Evolutionary conservation across 139 green algal species (phyloP), one percentile per base, ranked within the genome.

Genomic region (Tetratostichococcus sp.): DNA sequence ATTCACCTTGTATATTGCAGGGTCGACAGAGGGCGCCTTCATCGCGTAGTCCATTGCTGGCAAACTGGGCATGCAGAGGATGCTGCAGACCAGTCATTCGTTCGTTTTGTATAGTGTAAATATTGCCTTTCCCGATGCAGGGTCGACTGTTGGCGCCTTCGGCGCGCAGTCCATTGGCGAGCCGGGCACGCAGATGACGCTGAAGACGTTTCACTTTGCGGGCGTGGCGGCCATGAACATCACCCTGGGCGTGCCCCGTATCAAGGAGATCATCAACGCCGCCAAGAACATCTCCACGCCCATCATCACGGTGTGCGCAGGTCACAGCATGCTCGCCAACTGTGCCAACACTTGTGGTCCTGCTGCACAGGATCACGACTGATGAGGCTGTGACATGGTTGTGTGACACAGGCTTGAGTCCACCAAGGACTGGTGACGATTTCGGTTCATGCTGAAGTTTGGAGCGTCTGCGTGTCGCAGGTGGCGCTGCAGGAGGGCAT

Each of bases 231-330:
- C 73, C 81, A 99, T 99, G 95, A 98, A 98, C 85, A 87, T 98
- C 57, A 98, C 94, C 25, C 88, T 94, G 43, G 95, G 95, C 28
- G 95, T 99, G 74, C 95, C 95, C 1, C 92, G 95, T 74, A 97
- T 99, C 82, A 99, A 98, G 87, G 95, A 99, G 86, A 98, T 99
- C 85, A 98, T 99, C 85, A 99, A 99, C 83, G 95, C 91, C 1
- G 84, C 91, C 31, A 95, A 94, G 73, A 95, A 89, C 77, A 98
- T 99, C 72, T 88, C 77, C 83, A 99, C 95, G 8, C 95, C 95
- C 32, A 94, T 99, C 83, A 98, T 99, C 74, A 86, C 86, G 42
- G 95, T 96, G 42, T 0, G 68, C 19, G 25, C 42, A 50, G 39
- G 8, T 50, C 39, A 14, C 39, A n/a, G n/a, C n/a, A n/a, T n/a